Percentiles rank a stretch among this genome's conserved stretches.
Conservation (phyloP, 768 basidiomycete species). For the Amanita fuliginea region DNA sequence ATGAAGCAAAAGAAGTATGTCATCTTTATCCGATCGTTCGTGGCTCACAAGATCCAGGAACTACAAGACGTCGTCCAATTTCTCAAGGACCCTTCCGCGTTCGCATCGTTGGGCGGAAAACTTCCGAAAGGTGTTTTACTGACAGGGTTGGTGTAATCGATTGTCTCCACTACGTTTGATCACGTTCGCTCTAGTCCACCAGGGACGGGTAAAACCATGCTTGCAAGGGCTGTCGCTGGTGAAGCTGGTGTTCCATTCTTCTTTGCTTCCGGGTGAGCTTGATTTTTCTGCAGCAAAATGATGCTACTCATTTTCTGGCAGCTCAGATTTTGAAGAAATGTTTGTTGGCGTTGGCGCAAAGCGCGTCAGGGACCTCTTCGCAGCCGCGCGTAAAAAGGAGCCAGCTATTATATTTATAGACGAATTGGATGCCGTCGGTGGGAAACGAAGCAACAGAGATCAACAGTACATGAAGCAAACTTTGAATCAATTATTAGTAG, state of each 20-base stretch:
- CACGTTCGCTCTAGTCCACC: slow-evolving; percentile 38
- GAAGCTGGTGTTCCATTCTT: slow-evolving; percentile 98
- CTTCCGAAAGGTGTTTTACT: slow-evolving; percentile 89
- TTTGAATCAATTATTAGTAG: slow-evolving; percentile 90
- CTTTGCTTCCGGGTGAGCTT: slow-evolving; percentile 77
- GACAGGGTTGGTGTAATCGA: slow-evolving; percentile 41
- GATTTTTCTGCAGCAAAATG: background rate
- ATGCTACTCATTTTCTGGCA: slow-evolving; percentile 15
- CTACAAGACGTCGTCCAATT: slow-evolving; percentile 92
- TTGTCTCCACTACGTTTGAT: slow-evolving; percentile 1
- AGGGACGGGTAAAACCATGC: slow-evolving; percentile 95
- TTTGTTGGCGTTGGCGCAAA: slow-evolving; percentile 94
- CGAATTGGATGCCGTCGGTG: slow-evolving; percentile 89
- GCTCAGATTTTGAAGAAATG: slow-evolving; percentile 97
- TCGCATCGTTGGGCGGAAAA: slow-evolving; percentile 86
- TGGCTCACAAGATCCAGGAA: slow-evolving; percentile 40
- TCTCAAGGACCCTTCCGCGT: slow-evolving; percentile 85
- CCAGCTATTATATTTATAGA: slow-evolving; percentile 99
- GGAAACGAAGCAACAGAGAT: slow-evolving; percentile 74
- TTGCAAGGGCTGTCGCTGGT: slow-evolving; percentile 95
- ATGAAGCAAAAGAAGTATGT: slow-evolving; percentile 86
- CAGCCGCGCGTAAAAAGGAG: slow-evolving; percentile 86
- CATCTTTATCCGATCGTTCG: too few species aligned
- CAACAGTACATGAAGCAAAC: slow-evolving; percentile 92
- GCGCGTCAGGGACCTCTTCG: slow-evolving; percentile 90